Evolutionary conservation across 306 rosid genomes (phyloP).

Genomic region (Cotoneaster glaucophyllus): DNA sequence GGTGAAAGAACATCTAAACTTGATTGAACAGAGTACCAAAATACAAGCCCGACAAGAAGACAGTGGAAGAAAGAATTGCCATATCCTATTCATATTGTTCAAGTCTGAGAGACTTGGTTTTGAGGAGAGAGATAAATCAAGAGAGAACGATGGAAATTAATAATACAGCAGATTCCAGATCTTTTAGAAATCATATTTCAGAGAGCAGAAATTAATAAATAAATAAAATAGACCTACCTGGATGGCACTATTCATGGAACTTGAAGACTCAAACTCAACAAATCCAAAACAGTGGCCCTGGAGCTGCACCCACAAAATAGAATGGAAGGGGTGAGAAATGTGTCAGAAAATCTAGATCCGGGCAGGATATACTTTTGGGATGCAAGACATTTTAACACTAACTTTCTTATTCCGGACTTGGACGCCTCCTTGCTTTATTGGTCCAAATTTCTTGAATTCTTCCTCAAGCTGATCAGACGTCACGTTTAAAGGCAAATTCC

Average conservation of each 20-base stretch:
- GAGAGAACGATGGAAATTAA: not conserved
- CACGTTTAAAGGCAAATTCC: slow-evolving; percentile 53
- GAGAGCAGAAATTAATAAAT: slow-evolving; percentile 3
- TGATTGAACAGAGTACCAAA: not conserved
- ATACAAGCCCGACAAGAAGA: not conserved
- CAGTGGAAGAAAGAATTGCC: not conserved
- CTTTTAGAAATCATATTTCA: not conserved
- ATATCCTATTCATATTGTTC: not conserved
- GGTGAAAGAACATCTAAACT: not conserved
- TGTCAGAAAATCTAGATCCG: slow-evolving; percentile 10
- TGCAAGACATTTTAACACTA: slow-evolving; percentile 4
- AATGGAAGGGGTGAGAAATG: slow-evolving; percentile 1
- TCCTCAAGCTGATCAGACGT: slow-evolving; percentile 46
- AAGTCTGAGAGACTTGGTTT: not conserved
- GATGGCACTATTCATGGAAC: slow-evolving; percentile 58
- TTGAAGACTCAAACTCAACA: slow-evolving; percentile 55
- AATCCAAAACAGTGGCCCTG: slow-evolving; percentile 82
- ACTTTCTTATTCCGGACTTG: slow-evolving; percentile 74
- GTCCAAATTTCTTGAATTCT: slow-evolving; percentile 66
- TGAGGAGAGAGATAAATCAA: not conserved
- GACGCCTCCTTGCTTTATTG: slow-evolving; percentile 63
- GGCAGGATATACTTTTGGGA: not conserved
- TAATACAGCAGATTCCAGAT: not conserved
- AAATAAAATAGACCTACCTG: slow-evolving; percentile 37
- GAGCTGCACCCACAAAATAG: slow-evolving; percentile 35